A percentile compares a stretch with the other conserved stretches of the same genome.
Conservation (phyloP, 495 filamentous ascomycete genomes). For the Letharia lupina region DNA sequence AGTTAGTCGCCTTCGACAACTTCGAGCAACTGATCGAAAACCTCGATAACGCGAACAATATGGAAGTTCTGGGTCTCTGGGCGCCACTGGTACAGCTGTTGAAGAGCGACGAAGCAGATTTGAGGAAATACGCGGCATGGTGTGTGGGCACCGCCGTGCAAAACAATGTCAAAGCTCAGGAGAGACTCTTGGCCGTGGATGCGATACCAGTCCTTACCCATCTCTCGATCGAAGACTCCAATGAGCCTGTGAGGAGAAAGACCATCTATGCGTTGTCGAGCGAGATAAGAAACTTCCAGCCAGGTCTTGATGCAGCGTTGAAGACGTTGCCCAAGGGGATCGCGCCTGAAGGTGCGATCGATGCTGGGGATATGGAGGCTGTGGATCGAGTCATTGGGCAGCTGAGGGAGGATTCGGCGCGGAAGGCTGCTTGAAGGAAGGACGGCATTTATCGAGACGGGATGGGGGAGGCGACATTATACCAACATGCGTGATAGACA, state of each 20-base stretch:
- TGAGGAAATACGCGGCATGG: constrained; percentile 80
- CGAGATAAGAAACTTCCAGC: constrained; percentile 77
- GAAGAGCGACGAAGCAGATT: constrained; percentile 54
- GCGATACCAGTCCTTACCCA: constrained; percentile 60
- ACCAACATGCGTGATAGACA: constrained; percentile 1
- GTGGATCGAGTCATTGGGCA: constrained; percentile 64
- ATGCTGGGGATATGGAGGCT: constrained; percentile 77
- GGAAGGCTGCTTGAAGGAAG: constrained; percentile 16
- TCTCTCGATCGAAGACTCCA: constrained; percentile 51
- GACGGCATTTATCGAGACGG: not conserved
- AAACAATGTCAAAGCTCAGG: constrained; percentile 81
- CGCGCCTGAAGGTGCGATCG: constrained; percentile 46
- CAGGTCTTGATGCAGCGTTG: constrained; percentile 53
- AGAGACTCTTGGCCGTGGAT: constrained; percentile 62
- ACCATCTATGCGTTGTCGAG: constrained; percentile 79
- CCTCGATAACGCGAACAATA: constrained; percentile 92
- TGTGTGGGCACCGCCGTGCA: constrained; percentile 90
- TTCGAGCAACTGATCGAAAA: constrained; percentile 86
- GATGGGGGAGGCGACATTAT: not conserved
- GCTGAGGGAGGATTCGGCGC: constrained; percentile 46
- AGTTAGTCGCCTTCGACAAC: constrained; percentile 87
- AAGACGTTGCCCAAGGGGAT: constrained; percentile 58
- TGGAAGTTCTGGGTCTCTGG: constrained; percentile 72
- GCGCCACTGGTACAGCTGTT: constrained; percentile 63
- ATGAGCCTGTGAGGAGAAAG: constrained; percentile 68